Percentiles rank a stretch among this genome's conserved stretches.
These are phyloP conservation scores for Pseudopithomyces maydicus DNA, from an alignment of 2,329 filamentous ascomycete species.

Conservation along the genomic window DNA sequence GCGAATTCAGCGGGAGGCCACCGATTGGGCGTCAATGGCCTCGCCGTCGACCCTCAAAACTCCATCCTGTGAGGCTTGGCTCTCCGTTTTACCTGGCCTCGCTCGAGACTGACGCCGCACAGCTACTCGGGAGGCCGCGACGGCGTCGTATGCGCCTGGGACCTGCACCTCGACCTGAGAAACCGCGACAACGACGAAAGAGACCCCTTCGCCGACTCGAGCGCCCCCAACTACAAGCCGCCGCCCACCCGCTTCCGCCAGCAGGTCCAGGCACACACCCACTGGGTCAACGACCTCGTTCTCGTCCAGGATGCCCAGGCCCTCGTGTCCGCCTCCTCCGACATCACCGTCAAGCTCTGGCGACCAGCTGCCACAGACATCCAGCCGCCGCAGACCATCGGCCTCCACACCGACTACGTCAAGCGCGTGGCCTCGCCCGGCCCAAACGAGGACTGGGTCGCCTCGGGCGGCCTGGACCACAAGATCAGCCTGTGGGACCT, in stretches of 20 bases:
- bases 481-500: conserved; percentile 95
- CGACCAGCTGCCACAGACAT: conserved; percentile 69
- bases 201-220: conserved; percentile 48
- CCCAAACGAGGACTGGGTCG: conserved; percentile 78
- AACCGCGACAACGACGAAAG: conserved; percentile 42
- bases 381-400: conserved; percentile 77
- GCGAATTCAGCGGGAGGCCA: conserved; percentile 81
- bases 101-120: conserved; percentile 22
- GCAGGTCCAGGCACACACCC: conserved; percentile 82
- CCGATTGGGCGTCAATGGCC: conserved; percentile 90
- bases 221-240: conserved; percentile 39
- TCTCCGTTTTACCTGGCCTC: conserved; percentile 4
- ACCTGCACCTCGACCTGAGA: conserved; percentile 74
- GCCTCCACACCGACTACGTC: conserved; percentile 93
- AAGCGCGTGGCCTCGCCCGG: conserved; percentile 87
- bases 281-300: conserved; percentile 94
- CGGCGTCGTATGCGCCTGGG: conserved; percentile 95
- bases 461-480: conserved; percentile 89
- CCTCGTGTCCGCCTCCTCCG: conserved; percentile 89
- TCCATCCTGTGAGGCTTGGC: conserved; percentile 75
- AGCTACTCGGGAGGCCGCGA: conserved; percentile 97
- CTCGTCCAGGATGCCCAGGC: conserved; percentile 78
- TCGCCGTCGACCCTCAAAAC: conserved; percentile 82
- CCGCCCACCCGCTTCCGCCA: conserved; percentile 61
- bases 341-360: conserved; percentile 92